Evolutionary conservation across 1,284 basidiomycete genomes (phyloP).

Genomic region (Microbotryum saponariae): DNA sequence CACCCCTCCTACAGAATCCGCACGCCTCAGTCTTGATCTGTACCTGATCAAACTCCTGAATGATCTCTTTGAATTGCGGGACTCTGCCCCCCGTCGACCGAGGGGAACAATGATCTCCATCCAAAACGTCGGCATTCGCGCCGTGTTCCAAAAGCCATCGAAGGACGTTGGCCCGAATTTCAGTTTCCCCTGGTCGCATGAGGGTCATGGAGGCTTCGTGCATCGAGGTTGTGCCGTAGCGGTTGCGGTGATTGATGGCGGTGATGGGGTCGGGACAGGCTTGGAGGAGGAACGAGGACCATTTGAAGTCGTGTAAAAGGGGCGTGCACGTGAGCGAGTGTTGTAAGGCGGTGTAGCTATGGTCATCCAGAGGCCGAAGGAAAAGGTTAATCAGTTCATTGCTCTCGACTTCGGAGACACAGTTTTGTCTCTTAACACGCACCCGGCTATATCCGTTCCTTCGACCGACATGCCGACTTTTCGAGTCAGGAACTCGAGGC

Average conservation of each 20-base stretch:
- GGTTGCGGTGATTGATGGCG: conserved; percentile 5
- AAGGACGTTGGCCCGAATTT: background rate
- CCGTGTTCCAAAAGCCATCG: conserved; percentile 1
- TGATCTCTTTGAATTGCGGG: background rate
- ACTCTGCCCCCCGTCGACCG: too few relatives aligned
- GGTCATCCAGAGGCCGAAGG: background rate
- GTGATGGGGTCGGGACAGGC: conserved; percentile 5
- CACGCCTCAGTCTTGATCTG: background rate
- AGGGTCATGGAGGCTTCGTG: conserved; percentile 2
- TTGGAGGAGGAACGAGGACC: conserved; percentile 2
- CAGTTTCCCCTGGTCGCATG: conserved; percentile 6
- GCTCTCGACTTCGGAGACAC: too few relatives aligned
- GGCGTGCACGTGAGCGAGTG: conserved; percentile 8
- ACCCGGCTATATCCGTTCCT: conserved; percentile 5
- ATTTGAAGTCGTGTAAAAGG: background rate
- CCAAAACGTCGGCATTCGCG: conserved; percentile 4
- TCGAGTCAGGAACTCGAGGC: background rate
- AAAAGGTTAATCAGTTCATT: background rate
- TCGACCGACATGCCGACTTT: conserved; percentile 1
- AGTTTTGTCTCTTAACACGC: too few relatives aligned
- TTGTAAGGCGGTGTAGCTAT: conserved; percentile 3
- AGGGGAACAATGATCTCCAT: too few relatives aligned
- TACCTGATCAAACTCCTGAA: background rate
- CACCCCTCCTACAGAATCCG: conserved; percentile 6
- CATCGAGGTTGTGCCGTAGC: background rate